Conservation (phyloP, 2,329 filamentous ascomycete genomes). For the Trichocomaceae sp. region DNA sequence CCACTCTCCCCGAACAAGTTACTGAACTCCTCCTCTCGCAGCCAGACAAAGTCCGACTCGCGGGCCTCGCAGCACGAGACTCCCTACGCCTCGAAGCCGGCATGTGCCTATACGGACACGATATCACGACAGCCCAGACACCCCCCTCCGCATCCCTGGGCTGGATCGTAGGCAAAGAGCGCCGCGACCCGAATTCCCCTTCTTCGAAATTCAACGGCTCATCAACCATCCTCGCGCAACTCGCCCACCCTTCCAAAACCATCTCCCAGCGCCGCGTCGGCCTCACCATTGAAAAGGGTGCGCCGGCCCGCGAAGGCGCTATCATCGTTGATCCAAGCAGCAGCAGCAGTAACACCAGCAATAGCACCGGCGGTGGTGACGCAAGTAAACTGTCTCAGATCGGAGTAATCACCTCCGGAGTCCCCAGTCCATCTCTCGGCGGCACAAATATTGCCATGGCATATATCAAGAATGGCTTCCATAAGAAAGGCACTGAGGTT, state of each 20-base stretch:
- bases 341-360: neutral
- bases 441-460: slow-evolving; percentile 92
- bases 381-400: slow-evolving; percentile 54
- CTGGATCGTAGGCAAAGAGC: slow-evolving; percentile 81
- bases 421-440: slow-evolving; percentile 76
- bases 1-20: slow-evolving; percentile 46
- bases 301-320: slow-evolving; percentile 83
- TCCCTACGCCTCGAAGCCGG: slow-evolving; percentile 90
- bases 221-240: slow-evolving; percentile 67
- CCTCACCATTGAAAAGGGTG: slow-evolving; percentile 67
- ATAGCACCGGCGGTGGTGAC: slow-evolving; percentile 38
- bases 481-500: slow-evolving; percentile 78
- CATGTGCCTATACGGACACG: slow-evolving; percentile 99
- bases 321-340: slow-evolving; percentile 55
- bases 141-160: slow-evolving; percentile 59
- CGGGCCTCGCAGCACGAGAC: slow-evolving; percentile 85
- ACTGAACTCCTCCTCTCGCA: slow-evolving; percentile 63
- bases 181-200: slow-evolving; percentile 46
- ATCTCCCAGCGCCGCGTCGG: slow-evolving; percentile 71
- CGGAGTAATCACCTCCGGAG: slow-evolving; percentile 79
- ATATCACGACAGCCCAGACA: slow-evolving; percentile 73
- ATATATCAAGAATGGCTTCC: slow-evolving; percentile 72
- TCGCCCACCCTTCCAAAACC: slow-evolving; percentile 51
- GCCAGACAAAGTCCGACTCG: slow-evolving; percentile 65
- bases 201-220: slow-evolving; percentile 70